phyloP scores from a whole-genome alignment of 1,139 yeast species.

The Magnusiomyces clavatus region DNA sequence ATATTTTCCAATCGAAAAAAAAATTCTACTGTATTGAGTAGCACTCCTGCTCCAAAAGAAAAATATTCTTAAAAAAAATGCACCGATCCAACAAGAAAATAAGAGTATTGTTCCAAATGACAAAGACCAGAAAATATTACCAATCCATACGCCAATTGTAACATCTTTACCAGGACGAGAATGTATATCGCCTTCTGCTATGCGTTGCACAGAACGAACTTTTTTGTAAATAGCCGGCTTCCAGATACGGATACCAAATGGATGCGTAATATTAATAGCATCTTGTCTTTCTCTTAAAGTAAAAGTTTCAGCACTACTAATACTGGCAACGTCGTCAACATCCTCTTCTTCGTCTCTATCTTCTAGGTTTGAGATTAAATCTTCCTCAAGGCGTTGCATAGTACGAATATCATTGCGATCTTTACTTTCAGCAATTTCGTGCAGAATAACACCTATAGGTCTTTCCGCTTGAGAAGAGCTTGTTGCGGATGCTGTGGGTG shows the following conservation, averaged over 20 bases:
- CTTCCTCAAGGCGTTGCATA: conserved; percentile 13
- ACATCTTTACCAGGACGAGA: conserved; percentile 55
- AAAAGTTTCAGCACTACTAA: conserved; percentile 55
- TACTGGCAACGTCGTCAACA: conserved; percentile 38
- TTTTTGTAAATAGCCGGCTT: conserved; percentile 95
- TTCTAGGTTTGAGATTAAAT: conserved; percentile 18
- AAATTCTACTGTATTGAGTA: conserved; percentile 50
- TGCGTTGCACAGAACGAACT: conserved; percentile 79
- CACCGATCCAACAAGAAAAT: conserved; percentile 48
- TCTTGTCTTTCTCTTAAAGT: conserved; percentile 91
- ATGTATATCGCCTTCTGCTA: conserved; percentile 92
- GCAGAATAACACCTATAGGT: not conserved
- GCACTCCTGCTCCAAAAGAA: conserved; percentile 36
- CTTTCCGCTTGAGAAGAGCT: not conserved
- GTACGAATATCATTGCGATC: conserved; percentile 11
- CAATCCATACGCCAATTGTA: conserved; percentile 54
- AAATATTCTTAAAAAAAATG: conserved; percentile 35
- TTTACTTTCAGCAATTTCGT: conserved; percentile 10
- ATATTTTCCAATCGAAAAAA: conserved; percentile 60
- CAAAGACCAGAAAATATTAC: conserved; percentile 71
- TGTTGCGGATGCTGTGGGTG: not conserved
- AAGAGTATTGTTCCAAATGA: conserved; percentile 63
- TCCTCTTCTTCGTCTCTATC: conserved; percentile 27
- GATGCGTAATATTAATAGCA: conserved; percentile 94
- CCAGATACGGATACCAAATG: conserved; percentile 97